These are phyloP conservation scores for Solanum etuberosum DNA, from an alignment of 257 asterid genomes.

Conservation along the genomic window DNA sequence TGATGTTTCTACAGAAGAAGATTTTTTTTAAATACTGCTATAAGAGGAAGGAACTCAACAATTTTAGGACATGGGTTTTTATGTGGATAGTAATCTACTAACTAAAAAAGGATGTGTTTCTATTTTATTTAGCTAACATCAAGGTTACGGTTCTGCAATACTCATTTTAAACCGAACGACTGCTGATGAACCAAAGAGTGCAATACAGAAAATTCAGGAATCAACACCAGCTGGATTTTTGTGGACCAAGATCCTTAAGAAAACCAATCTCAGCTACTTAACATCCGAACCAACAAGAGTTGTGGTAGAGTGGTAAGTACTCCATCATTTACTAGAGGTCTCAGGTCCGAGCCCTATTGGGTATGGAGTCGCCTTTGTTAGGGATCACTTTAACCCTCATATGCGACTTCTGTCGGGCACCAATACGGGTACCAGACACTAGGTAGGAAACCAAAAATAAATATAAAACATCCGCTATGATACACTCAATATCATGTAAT, in stretches of 20 bases:
- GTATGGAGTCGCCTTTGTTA: neutral
- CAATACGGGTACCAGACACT: neutral
- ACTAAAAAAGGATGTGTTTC: neutral
- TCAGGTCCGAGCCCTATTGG: neutral
- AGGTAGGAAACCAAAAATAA: neutral
- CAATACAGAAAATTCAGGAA: neutral
- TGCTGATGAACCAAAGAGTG: neutral
- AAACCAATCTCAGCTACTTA: neutral
- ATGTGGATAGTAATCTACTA: neutral
- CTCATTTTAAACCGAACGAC: neutral
- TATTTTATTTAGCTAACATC: neutral
- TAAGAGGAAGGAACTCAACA: neutral
- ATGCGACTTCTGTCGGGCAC: neutral
- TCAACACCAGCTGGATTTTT: neutral
- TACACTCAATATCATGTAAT: neutral
- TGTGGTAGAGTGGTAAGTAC: neutral
- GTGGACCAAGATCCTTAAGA: neutral
- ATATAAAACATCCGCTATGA: neutral
- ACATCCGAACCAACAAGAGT: neutral
- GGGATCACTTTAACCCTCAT: neutral
- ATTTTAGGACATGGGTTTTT: neutral
- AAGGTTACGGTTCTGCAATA: neutral
- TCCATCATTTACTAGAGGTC: neutral
- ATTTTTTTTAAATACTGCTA: neutral
- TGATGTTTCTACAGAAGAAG: neutral